phyloP scores from a whole-genome alignment of 2,329 filamentous ascomycete species.

The Xylaria polymorpha region DNA sequence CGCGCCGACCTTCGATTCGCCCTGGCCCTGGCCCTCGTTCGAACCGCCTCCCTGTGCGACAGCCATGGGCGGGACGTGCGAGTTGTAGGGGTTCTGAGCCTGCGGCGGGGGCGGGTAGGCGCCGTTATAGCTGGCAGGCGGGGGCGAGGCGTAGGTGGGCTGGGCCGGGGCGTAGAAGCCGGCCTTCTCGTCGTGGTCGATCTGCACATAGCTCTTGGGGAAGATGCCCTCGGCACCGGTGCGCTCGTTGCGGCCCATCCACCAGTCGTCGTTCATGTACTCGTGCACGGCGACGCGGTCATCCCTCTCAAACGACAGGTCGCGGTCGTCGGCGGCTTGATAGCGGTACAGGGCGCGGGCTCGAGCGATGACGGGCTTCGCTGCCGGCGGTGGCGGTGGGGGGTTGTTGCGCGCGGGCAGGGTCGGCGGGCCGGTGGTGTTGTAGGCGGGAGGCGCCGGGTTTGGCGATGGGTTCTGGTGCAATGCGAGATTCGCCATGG shows the following conservation, averaged over 20 bases:
- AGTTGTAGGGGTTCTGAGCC: conserved; percentile 71
- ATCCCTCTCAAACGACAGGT: conserved; percentile 82
- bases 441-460: conserved; percentile 64
- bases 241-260: conserved; percentile 87
- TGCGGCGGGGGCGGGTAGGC: conserved; percentile 57
- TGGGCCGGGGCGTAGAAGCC: conserved; percentile 49
- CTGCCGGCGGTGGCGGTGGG: conserved; percentile 55
- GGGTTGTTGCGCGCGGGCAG: conserved; percentile 51
- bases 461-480: conserved; percentile 48
- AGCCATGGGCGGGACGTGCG: conserved; percentile 79
- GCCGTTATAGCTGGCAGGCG: conserved; percentile 48
- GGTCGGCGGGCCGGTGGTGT: conserved; percentile 56
- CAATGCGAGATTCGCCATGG: conserved; percentile 58
- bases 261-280: conserved; percentile 98
- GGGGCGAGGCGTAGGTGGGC: conserved; percentile 46
- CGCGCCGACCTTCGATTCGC: conserved; percentile 71
- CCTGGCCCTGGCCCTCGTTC: conserved; percentile 46
- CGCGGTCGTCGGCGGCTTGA: conserved; percentile 79
- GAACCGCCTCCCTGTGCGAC: conserved; percentile 67
- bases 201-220: conserved; percentile 87
- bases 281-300: conserved; percentile 85
- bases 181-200: conserved; percentile 68
- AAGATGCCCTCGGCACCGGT: conserved; percentile 92
- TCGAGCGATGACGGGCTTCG: conserved; percentile 72
- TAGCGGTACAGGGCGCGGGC: conserved; percentile 89